A percentile compares a stretch with the other conserved stretches of the same genome.
Evolutionary conservation across 1,284 basidiomycete species (phyloP).

Genomic region (Ustilago lituana): DNA sequence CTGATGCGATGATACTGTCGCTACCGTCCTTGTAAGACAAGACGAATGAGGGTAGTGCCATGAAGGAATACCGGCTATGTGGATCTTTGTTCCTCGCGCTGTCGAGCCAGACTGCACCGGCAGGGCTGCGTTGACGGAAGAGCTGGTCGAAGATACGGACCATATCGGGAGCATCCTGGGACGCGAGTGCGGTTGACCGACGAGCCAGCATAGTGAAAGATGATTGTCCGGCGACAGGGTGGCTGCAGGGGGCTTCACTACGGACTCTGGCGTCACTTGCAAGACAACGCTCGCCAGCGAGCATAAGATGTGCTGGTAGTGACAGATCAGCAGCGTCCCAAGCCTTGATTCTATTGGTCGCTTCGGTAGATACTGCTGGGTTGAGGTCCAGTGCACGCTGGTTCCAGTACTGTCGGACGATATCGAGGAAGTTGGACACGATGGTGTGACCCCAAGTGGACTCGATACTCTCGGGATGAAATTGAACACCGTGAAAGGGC

Average conservation of each 20-base stretch:
- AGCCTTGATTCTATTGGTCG: slow-evolving; percentile 6
- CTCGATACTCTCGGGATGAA: slow-evolving; percentile 78
- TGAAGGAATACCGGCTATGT: slow-evolving; percentile 57
- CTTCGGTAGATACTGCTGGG: slow-evolving; percentile 3
- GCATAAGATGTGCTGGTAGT: slow-evolving; percentile 20
- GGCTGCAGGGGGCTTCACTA: background rate
- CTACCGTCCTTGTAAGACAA: slow-evolving; percentile 51
- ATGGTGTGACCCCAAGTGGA: slow-evolving; percentile 47
- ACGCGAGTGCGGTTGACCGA: slow-evolving; percentile 37
- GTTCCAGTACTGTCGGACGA: slow-evolving; percentile 47
- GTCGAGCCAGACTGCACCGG: slow-evolving; percentile 71
- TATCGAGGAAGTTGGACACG: slow-evolving; percentile 57
- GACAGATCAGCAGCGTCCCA: slow-evolving; percentile 13
- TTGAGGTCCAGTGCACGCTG: background rate
- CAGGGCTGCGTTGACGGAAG: slow-evolving; percentile 49
- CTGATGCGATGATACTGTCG: slow-evolving; percentile 13
- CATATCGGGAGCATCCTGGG: slow-evolving; percentile 15
- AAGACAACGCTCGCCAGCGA: slow-evolving; percentile 35
- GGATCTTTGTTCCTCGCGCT: slow-evolving; percentile 62
- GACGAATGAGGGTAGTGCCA: slow-evolving; percentile 57
- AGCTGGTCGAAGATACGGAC: slow-evolving; percentile 68
- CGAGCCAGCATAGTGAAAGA: slow-evolving; percentile 10
- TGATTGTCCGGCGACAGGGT: too few relatives aligned
- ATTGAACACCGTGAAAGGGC: slow-evolving; percentile 91
- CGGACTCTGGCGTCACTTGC: slow-evolving; percentile 2